phyloP scores from a whole-genome alignment of 768 basidiomycete species.

The Rhodotorula toruloides region DNA sequence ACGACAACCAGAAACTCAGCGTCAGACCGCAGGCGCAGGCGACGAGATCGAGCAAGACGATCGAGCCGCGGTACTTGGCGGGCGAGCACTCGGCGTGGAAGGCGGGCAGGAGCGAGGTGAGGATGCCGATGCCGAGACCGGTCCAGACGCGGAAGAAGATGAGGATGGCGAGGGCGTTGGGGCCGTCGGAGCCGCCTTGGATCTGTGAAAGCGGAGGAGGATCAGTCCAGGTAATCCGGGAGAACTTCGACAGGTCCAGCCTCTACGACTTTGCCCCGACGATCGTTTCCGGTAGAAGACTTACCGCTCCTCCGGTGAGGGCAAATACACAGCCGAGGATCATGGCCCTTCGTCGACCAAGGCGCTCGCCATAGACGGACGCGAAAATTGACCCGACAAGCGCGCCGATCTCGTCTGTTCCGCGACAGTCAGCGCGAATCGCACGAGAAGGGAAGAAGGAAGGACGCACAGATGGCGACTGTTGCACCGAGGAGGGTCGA shows the following conservation, averaged over 20 bases:
- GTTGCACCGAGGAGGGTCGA: constrained; percentile 11
- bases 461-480: constrained; percentile 5
- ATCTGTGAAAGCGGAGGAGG: neutral
- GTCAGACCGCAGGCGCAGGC: constrained; percentile 7
- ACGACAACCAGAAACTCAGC: constrained; percentile 7
- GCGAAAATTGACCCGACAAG: neutral
- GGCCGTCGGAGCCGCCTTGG: constrained; percentile 4
- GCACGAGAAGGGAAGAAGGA: neutral
- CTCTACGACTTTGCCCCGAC: neutral
- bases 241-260: too few species aligned
- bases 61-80: neutral
- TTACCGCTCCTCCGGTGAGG: constrained; percentile 2
- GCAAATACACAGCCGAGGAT: constrained; percentile 10
- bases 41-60: constrained; percentile 8
- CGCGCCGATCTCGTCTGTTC: constrained; percentile 12
- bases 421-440: neutral
- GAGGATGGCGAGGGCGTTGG: constrained; percentile 15
- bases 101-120: neutral
- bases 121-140: constrained; percentile 7
- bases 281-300: neutral
- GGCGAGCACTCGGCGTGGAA: constrained; percentile 13
- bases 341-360: constrained; percentile 3
- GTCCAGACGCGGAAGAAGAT: constrained; percentile 21
- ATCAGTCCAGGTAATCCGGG: neutral
- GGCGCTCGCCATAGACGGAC: neutral